A percentile compares a stretch with the other conserved stretches of the same genome.
These are phyloP conservation scores for Salix purpurea DNA, from an alignment of 345 rosid species.

Conservation along the genomic window DNA sequence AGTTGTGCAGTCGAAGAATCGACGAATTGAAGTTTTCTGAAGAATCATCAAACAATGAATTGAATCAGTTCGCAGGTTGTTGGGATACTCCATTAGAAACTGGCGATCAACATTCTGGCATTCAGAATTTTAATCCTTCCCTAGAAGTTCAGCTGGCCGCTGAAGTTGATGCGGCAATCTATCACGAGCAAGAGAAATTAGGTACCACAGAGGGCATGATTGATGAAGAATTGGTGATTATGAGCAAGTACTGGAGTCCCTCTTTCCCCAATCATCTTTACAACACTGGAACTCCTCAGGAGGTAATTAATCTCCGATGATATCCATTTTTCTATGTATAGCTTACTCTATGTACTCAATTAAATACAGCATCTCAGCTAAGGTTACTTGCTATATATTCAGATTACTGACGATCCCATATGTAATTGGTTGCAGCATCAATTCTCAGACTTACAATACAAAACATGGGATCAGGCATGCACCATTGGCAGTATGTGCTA, in stretches of 20 bases:
- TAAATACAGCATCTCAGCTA: too few relatives aligned
- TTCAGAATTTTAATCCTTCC: slow-evolving; percentile 2
- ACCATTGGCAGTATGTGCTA: too few relatives aligned
- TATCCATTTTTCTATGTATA: too few relatives aligned
- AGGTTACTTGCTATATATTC: neutral
- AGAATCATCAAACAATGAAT: slow-evolving; percentile 1
- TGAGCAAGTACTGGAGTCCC: slow-evolving; percentile 32
- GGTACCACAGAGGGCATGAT: slow-evolving; percentile 12
- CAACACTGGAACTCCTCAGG: slow-evolving; percentile 5
- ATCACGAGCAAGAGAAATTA: neutral
- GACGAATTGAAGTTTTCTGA: slow-evolving; percentile 15
- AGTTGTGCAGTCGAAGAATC: slow-evolving; percentile 20
- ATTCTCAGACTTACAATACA: slow-evolving; percentile 24
- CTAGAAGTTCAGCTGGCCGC: neutral
- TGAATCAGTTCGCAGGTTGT: slow-evolving; percentile 16
- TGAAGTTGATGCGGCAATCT: slow-evolving; percentile 13
- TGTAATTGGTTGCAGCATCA: slow-evolving; percentile 30
- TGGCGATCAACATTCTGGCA: slow-evolving; percentile 16
- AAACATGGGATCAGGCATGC: slow-evolving; percentile 21
- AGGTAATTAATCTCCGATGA: neutral
- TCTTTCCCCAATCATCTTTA: slow-evolving; percentile 24
- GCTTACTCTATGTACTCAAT: too few relatives aligned
- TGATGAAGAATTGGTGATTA: slow-evolving; percentile 22
- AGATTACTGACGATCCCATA: neutral
- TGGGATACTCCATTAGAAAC: slow-evolving; percentile 12